Evolutionary conservation across 2,329 filamentous ascomycete species (phyloP).

Genomic region (Aspergillus carbonarius): DNA sequence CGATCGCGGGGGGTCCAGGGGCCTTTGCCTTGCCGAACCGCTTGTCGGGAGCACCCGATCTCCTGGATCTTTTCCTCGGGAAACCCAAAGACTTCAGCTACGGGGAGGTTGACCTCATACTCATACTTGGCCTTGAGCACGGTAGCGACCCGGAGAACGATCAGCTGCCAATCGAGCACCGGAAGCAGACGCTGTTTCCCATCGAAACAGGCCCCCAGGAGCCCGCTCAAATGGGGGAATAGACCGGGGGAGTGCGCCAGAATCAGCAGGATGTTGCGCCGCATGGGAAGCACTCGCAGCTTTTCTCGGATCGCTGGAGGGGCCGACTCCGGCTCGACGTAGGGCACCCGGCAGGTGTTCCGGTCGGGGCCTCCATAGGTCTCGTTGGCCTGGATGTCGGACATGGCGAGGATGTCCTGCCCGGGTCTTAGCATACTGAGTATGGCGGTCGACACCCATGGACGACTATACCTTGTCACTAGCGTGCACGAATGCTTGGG

Average conservation of each 20-base stretch:
- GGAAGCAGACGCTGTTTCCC: slow-evolving; percentile 8
- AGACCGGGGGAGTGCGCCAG: slow-evolving; percentile 8
- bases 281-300: slow-evolving; percentile 1
- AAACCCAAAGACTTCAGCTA: slow-evolving; percentile 6
- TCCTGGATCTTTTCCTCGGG: slow-evolving; percentile 10
- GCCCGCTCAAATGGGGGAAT: slow-evolving; percentile 6
- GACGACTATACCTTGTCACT: too few relatives aligned
- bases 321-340: slow-evolving; percentile 3
- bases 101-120: slow-evolving; percentile 10
- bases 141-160: slow-evolving; percentile 9
- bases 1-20: slow-evolving; percentile 3
- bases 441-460: too few relatives aligned
- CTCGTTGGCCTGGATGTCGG: not conserved
- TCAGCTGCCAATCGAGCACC: slow-evolving; percentile 13
- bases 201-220: slow-evolving; percentile 12
- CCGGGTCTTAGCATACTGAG: too few relatives aligned
- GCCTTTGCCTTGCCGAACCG: not conserved
- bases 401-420: too few relatives aligned
- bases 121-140: slow-evolving; percentile 10
- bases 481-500: too few relatives aligned
- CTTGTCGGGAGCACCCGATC: not conserved
- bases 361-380: not conserved
- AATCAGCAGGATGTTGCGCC: slow-evolving; percentile 12
- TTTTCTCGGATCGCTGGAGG: slow-evolving; percentile 1
- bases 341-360: slow-evolving; percentile 10